phyloP scores from a whole-genome alignment of 164 flowering plant genomes.

The Tetracentron sinense region DNA sequence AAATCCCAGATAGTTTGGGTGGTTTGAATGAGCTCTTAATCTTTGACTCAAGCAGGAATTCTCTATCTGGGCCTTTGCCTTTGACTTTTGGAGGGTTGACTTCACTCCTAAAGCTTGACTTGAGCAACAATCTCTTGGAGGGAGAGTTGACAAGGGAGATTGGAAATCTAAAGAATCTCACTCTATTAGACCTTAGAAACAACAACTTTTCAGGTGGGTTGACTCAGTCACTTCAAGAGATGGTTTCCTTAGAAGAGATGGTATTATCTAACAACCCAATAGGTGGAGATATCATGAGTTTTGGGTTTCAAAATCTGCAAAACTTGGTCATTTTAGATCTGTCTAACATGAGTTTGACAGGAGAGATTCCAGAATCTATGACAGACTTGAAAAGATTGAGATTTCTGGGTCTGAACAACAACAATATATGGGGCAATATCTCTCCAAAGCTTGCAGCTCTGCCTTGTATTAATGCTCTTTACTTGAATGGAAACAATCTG shows the following conservation, averaged over 20 bases:
- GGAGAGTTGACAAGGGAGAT: conserved; percentile 55
- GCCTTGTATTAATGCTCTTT: conserved; percentile 52
- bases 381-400: conserved; percentile 49
- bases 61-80: conserved; percentile 60
- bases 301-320: conserved; percentile 49
- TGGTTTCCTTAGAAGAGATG: conserved; percentile 62
- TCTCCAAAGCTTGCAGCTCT: conserved; percentile 48
- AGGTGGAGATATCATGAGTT: conserved; percentile 48
- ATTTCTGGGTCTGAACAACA: conserved; percentile 66
- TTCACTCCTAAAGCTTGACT: conserved; percentile 79
- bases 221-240: conserved; percentile 39
- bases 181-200: conserved; percentile 69
- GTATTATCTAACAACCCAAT: conserved; percentile 63
- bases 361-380: conserved; percentile 63
- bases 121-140: conserved; percentile 59
- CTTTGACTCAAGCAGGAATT: conserved; percentile 69
- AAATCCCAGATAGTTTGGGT: conserved; percentile 48
- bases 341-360: conserved; percentile 50
- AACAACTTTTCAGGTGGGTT: conserved; percentile 73
- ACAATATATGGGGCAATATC: conserved; percentile 59
- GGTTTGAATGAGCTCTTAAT: conserved; percentile 51
- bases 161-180: conserved; percentile 53
- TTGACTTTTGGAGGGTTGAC: conserved; percentile 48
- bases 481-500: conserved; percentile 68
- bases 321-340: conserved; percentile 59